phyloP scores from a whole-genome alignment of 2,329 filamentous ascomycete genomes.

The Alternaria sp. region DNA sequence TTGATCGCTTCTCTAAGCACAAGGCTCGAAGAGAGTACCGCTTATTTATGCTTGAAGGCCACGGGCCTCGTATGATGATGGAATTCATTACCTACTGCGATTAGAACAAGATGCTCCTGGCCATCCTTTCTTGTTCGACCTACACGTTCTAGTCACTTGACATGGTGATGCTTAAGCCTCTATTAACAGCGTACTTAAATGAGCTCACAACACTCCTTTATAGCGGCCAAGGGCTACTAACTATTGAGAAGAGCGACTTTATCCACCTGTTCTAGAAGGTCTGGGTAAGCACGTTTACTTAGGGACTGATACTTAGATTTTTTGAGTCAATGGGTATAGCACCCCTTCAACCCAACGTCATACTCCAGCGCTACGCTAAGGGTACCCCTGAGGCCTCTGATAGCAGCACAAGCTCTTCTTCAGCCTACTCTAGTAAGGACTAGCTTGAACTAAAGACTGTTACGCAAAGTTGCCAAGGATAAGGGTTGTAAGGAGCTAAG shows the following conservation, averaged over 20 bases:
- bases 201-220: neutral
- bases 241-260: slow-evolving; percentile 8
- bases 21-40: no score
- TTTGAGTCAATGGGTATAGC: neutral
- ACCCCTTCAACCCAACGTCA: neutral
- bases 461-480: no score
- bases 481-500: neutral
- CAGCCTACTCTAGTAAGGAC: neutral
- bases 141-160: no score
- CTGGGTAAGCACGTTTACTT: neutral
- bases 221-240: neutral
- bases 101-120: no score
- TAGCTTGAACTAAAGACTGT: no score
- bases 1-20: no score
- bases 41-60: no score
- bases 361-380: neutral
- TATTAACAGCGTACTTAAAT: neutral
- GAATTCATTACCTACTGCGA: no score
- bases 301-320: slow-evolving; percentile 1
- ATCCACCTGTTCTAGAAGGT: slow-evolving; percentile 9
- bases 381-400: neutral
- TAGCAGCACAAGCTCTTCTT: neutral
- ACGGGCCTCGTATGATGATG: no score
- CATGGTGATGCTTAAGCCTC: no score
- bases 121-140: no score